phyloP scores from a whole-genome alignment of 169 alveolate species.

The Sarcocystis neurona region DNA sequence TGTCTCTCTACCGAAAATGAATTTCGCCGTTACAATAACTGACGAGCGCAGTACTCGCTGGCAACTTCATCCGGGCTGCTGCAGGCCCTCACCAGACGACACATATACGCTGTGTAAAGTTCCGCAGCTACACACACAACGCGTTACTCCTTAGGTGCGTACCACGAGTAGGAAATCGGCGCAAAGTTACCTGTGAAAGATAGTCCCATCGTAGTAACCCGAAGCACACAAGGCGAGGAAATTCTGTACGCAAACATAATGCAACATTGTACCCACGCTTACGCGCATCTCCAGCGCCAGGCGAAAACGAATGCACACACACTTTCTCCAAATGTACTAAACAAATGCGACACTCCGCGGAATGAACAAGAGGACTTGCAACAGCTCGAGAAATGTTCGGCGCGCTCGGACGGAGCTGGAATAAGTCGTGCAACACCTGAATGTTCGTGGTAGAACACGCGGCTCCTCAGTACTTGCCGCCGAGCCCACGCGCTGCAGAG shows the following conservation, averaged over 20 bases:
- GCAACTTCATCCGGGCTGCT: too few species aligned
- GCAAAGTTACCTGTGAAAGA: constrained; percentile 71
- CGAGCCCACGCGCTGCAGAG: too few species aligned
- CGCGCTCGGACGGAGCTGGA: background rate
- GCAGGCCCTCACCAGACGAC: too few species aligned
- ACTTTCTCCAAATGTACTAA: background rate
- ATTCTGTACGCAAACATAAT: constrained; percentile 65
- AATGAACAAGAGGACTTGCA: background rate
- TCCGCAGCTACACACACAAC: too few species aligned
- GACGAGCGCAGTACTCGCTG: too few species aligned
- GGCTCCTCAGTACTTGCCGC: too few species aligned
- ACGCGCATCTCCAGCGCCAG: background rate
- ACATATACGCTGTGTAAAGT: too few species aligned
- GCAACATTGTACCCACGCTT: too few species aligned
- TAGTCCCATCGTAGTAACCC: constrained; percentile 72
- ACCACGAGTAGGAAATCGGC: background rate
- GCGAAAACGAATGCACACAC: background rate
- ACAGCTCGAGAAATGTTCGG: background rate
- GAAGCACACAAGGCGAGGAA: constrained; percentile 81
- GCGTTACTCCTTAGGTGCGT: too few species aligned
- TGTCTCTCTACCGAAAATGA: too few species aligned
- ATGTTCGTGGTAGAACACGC: too few species aligned
- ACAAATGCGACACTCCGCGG: background rate
- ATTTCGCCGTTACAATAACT: too few species aligned
- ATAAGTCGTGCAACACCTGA: background rate